Evolutionary conservation across 108 stramenopile genomes (phyloP), one percentile per base, ranked within the genome.

Genomic region (Craspedostauros australis): DNA sequence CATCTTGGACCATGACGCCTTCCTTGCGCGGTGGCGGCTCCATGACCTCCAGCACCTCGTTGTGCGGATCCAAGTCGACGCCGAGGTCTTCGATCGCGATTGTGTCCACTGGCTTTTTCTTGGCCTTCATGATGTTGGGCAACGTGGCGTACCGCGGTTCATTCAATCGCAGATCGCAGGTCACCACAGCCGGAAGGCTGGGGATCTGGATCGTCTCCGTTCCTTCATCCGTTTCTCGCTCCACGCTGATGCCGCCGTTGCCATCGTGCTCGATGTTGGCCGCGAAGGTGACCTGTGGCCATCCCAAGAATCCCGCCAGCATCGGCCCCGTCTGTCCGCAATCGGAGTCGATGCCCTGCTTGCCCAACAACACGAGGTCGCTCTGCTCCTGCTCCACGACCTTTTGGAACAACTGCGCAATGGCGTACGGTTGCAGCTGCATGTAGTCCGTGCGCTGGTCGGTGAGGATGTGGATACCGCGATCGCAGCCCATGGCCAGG

Each of bases 71-170:
- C 57, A 99, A 53, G 53, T 98, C 93, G 14, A 97, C 72, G 7
- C 91, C 97, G 58, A 95, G 58, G 38, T 89, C 87, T 21, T 72
- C 86, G 15, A 79, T 88, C 54, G 50, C 64, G 39, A 91, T 81
- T 23, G 77, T 74, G 31, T 95, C 88, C 25, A 99, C 85, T 55
- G 80, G 83, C 67, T 99, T 99, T 86, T 99, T 99, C 81, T 99
- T 99, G 31, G 99, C 99, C 80, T 99, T 99, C 99, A 98, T 98
- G 52, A 99, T 99, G 67, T 98, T 98, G 34, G 99, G 99, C 51
- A 99, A 81, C 11, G 95, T 98, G 27, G 99, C 95, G 68, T 99
- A 99, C 1, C 99, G 92, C 18, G 99, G 99, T 45, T 95, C 92
- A 59, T 99, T 99, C 45, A 99, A 81, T 44, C 99, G 91, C 31